Base-by-base conservation (phyloP, 306 rosid species). In the Cyamopsis tetragonoloba region DNA sequence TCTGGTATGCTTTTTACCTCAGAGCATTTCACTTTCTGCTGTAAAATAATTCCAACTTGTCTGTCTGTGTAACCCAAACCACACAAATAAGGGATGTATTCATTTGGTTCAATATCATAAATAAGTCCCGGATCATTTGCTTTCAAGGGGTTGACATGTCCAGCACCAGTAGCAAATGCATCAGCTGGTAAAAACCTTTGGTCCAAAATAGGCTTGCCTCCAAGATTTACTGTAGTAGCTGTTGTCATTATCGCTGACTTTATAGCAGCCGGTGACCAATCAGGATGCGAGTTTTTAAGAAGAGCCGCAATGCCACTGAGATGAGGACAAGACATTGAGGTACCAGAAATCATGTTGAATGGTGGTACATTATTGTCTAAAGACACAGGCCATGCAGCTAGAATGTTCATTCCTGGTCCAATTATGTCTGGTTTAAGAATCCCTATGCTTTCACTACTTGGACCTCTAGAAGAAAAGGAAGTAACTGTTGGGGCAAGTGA, bases 201-300 rank as follows among this genome's bases (percentile, higher is more conserved):
- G 13, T 83, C 78, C 23, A 69, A 59, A 18, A 83, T 73, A 8
- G 75, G 62, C 0, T 1, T 46, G 0, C 80, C 84, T 24, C 24
- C 66, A 30, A 76, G 72, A 8, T 79, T 79, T 1, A 62, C 17
- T 1, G 2, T 1, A 15, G 18, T 3, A 7, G 82, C 84, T 6
- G 66, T 76, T 20, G 84, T 83, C 82, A 83, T 73, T 49, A 76
- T 79, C 3, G 89, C 83, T 17, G 87, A 88, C 12, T 85, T 88
- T 55, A 85, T 78, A 5, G 83, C 83, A 7, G 89, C 91, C 0
- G 83, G 91, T 2, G 89, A 83, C 95, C 87, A 88, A 14, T 83
- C 80, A 17, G 86, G 87, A 75, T 83, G 89, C 8, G 89, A 72
- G 67, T 75, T 81, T 64, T 66, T 79, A 54, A 88, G 73, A 77